Evolutionary conservation across 805 yeast genomes (phyloP), one percentile per base, ranked within the genome.

Genomic region (Pachysolen tannophilus): DNA sequence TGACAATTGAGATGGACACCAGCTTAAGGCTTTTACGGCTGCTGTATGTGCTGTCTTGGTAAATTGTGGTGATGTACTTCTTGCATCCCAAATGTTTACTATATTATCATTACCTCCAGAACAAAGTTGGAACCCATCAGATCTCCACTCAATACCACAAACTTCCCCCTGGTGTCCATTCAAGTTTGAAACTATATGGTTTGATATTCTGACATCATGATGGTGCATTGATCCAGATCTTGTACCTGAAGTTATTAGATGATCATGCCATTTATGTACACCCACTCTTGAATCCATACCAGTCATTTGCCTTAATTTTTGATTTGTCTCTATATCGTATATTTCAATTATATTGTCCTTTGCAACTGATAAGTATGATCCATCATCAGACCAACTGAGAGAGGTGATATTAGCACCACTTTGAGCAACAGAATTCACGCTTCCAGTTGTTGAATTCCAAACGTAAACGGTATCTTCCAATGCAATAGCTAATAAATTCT

Each of bases 21-120:
- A 90, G 7, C 90, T 78, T 32, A 92, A 56, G 2, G 97, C 97
- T 58, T 92, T 92, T 5, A 90, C 95, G 1, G 97, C 97, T 0
- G 97, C 96, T 20, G 74, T 79, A 58, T 90, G 98, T 36, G 76
- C 74, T 13, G 80, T 72, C 53, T 87, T 84, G 10, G 79, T 66
- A 54, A 79, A 84, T 43, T 77, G 70, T 2, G 97, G 95, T 18
- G 62, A 52, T 5, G 63, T 48, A 1, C 76, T 66, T 44, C 95
- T 69, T 2, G 82, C 79, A 55, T 90, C 97, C 97, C 97, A 90
- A 31, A 90, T 78, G 52, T 84, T 81, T 6, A 92, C 95, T 8
- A 87, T 60, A 51, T 92, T 90, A 55, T 92, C 98, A 53, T 92
- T 92, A 21, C 97, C 95, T 8, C 97, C 97, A 3, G 86, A 75